Base-by-base conservation (phyloP, 1,139 yeast genomes). In the Eremothecium cymbalariae region DNA sequence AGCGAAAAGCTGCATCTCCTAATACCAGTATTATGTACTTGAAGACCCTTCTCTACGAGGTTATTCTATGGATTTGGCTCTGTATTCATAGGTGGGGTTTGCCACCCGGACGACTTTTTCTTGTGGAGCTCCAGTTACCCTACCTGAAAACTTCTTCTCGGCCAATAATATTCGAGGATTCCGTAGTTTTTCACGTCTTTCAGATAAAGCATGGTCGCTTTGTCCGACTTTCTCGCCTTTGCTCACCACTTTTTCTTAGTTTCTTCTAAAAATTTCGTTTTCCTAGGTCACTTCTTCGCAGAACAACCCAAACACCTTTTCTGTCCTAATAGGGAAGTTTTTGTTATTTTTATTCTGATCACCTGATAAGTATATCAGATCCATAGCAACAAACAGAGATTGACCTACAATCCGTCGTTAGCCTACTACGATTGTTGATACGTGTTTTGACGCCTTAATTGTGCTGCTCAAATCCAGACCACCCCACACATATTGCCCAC, bases 371-470 rank as follows among this genome's bases (percentile, higher is more conserved):
- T n/a, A 27, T 17, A 8, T 23, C 25, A 23, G n/a, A n/a, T n/a
- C n/a, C n/a, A n/a, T n/a, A n/a, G n/a, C n/a, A n/a, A n/a, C n/a
- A n/a, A n/a, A n/a, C n/a, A n/a, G 25, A 8, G 14, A 7, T 23
- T 23, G 12, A 8, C 8, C 9, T 19, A 8, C 9, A 19, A 19
- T 19, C 9, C 7, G 8, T 19, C 8, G 21, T 8, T 23, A n/a
- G n/a, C n/a, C n/a, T n/a, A n/a, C n/a, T n/a, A n/a, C n/a, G n/a
- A 23, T 8, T 7, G 11, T 15, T 6, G 30, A 17, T 21, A 27
- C 15, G 21, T 27, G 21, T 33, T 45, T 60, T 58, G 64, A 59
- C 63, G 61, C 60, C 64, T 59, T 59, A 22, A 53, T 51, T 59
- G 64, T 42, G 63, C 63, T 44, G 62, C 46, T 59, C 63, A 47